phyloP scores from a whole-genome alignment of 2,329 filamentous ascomycete genomes.

The Phaeoacremonium minimum region DNA sequence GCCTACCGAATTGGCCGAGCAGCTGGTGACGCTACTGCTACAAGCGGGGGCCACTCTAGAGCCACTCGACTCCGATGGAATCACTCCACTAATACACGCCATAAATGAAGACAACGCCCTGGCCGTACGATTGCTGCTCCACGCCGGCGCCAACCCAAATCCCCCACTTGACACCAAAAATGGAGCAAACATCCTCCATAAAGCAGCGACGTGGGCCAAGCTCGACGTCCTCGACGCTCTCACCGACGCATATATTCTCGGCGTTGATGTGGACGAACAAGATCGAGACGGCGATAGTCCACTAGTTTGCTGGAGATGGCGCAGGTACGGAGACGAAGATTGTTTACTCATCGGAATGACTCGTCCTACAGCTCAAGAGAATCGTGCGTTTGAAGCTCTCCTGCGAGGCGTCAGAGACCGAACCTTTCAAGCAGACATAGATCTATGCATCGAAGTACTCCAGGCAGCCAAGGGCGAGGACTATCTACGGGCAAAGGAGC shows the following conservation, averaged over 20 bases:
- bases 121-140: not conserved
- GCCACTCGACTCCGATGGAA: not conserved
- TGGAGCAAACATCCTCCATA: not conserved
- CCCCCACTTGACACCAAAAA: not conserved
- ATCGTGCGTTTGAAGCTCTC: not conserved
- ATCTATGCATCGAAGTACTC: not conserved
- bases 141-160: not conserved
- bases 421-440: not conserved
- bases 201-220: not conserved
- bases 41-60: not conserved
- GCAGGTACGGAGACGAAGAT: not conserved
- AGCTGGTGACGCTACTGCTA: not conserved
- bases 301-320: not conserved
- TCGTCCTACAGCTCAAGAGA: not conserved
- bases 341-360: not conserved
- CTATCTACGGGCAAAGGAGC: not conserved
- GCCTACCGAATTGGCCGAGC: not conserved
- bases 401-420: not conserved
- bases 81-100: not conserved
- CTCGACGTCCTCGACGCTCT: not conserved
- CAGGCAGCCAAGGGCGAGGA: not conserved
- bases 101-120: not conserved
- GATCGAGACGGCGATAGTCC: not conserved
- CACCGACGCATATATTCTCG: not conserved
- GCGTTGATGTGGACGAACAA: not conserved